These are phyloP conservation scores for Alternaria viburni DNA, from an alignment of 2,329 filamentous ascomycete species.

Conservation along the genomic window DNA sequence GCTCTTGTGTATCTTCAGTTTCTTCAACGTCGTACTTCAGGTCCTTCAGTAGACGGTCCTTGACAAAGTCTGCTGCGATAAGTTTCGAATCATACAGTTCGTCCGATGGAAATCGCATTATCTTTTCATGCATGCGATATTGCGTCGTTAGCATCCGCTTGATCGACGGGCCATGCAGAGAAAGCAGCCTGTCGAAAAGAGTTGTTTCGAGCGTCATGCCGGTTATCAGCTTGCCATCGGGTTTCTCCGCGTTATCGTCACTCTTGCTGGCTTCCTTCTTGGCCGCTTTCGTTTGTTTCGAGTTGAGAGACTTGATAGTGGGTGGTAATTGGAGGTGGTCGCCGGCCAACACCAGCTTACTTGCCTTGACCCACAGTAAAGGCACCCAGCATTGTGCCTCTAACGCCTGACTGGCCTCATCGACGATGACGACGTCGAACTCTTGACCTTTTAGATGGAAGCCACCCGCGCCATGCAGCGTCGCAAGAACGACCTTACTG, in stretches of 20 bases:
- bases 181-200: constrained; percentile 86
- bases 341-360: constrained; percentile 87
- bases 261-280: constrained; percentile 45
- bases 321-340: constrained; percentile 94
- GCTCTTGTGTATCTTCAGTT: constrained; percentile 85
- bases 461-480: constrained; percentile 88
- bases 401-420: constrained; percentile 93
- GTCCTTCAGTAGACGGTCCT: constrained; percentile 74
- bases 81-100: constrained; percentile 85
- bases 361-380: constrained; percentile 70
- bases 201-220: constrained; percentile 80
- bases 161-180: constrained; percentile 79
- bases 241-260: constrained; percentile 45
- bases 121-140: constrained; percentile 96
- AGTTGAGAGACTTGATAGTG: constrained; percentile 80
- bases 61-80: constrained; percentile 80
- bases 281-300: constrained; percentile 45
- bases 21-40: constrained; percentile 78
- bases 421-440: constrained; percentile 94
- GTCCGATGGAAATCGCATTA: constrained; percentile 92
- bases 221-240: constrained; percentile 28
- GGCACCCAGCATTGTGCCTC: constrained; percentile 98
- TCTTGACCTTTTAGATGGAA: constrained; percentile 78
- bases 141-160: constrained; percentile 96
- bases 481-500: constrained; percentile 89